Base-by-base conservation (phyloP, 2,329 filamentous ascomycete species). In the Sporothrix curviconia region DNA sequence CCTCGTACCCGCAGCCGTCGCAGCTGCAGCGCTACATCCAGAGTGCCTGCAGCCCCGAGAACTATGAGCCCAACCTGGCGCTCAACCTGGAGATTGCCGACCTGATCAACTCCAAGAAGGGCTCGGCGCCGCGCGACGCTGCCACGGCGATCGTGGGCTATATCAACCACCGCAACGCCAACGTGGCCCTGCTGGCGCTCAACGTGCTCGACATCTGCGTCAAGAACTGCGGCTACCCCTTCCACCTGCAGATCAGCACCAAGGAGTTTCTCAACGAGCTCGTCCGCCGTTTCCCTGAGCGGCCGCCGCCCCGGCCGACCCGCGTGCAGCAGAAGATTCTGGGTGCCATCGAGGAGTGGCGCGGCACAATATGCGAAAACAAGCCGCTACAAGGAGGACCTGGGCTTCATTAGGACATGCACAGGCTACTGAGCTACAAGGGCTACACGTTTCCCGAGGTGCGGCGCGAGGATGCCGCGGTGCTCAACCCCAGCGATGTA, bases 241-340 rank as follows among this genome's bases (percentile, higher is more conserved):
- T 99, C 73, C 94, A 99, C 69, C 84, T 99, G 59, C 94, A 99
- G 74, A 96, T 99, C 70, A 92, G 89, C 72, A 97, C 94, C 64
- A 99, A 99, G 72, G 94, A 99, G 68, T 99, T 99, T 67, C 84
- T 99, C 66, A 99, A 99, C 74, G 94, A 99, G 76, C 85, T 99
- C 60, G 94, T 99, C 61, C 86, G 94, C 64, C 84, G 94, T 64
- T 99, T 99, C 68, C 94, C 94, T 49, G 94, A 99, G 74, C 83
- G 92, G 24, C 94, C 94, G 46, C 91, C 92, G 1, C 80, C 94
- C 60, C 88, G 94, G 60, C 79, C 90, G 43, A 90, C 89, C 43
- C 83, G 92, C 61, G 92, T 96, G 36, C 94, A 97, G 77, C 81
- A 84, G 70, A 90, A 90, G 75, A 96, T 99, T 60, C 81, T 99